Evolutionary conservation across 2,329 filamentous ascomycete species (phyloP).

Genomic region (Xylariaceae sp.): DNA sequence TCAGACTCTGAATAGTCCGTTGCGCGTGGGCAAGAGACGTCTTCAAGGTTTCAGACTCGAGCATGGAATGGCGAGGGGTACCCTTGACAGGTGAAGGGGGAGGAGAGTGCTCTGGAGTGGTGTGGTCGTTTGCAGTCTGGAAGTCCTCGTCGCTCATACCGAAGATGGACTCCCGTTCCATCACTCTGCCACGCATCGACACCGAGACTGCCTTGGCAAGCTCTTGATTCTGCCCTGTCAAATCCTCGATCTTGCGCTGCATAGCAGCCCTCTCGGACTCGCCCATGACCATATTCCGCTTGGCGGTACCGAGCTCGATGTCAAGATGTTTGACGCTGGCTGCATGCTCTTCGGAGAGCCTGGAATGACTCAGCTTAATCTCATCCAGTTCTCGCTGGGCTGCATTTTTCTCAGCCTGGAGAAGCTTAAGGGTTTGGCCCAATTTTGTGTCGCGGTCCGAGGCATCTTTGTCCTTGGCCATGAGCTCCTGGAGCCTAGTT

Average conservation of each 20-base stretch:
- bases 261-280: conserved; percentile 76
- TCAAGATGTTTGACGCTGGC: conserved; percentile 78
- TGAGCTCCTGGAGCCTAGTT: conserved; percentile 81
- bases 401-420: conserved; percentile 70
- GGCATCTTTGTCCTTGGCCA: conserved; percentile 68
- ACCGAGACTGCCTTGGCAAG: conserved; percentile 74
- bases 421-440: conserved; percentile 63
- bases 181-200: conserved; percentile 62
- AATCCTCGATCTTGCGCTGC: conserved; percentile 81
- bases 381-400: conserved; percentile 89
- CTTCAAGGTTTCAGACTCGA: conserved; percentile 95
- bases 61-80: conserved; percentile 81
- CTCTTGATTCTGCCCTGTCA: conserved; percentile 86
- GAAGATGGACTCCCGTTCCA: conserved; percentile 60
- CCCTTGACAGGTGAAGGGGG: conserved; percentile 87
- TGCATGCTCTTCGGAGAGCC: conserved; percentile 75
- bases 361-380: conserved; percentile 73
- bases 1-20: conserved; percentile 91
- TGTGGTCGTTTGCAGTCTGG: conserved; percentile 62
- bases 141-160: conserved; percentile 60
- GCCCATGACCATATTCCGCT: conserved; percentile 71
- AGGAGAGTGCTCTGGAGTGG: conserved; percentile 84
- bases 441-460: conserved; percentile 81
- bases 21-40: conserved; percentile 93
- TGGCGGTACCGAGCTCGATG: conserved; percentile 78